Base-by-base conservation (phyloP, 306 rosid genomes). In the Sophora flavescens region DNA sequence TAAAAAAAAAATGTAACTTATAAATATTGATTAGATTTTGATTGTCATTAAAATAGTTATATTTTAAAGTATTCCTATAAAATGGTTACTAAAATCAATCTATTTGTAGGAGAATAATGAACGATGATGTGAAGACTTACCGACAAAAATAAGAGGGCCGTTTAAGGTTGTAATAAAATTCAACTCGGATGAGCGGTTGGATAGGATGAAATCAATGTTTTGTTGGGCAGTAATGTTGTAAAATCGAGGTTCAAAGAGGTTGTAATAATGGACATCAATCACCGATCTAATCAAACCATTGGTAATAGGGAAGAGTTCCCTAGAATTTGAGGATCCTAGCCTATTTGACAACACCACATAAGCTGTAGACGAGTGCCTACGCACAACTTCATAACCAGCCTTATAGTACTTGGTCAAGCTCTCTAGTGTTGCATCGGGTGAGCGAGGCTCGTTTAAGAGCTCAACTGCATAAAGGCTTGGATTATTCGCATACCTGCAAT, bases 221-320 rank as follows among this genome's bases (percentile, higher is more conserved):
- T 93, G 84, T 70, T 90, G 91, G 3, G 58, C 89, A 3, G 76
- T 83, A 84, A 83, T 11, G 82, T 69, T 22, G 17, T 81, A 47
- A 26, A 90, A 89, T 0, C 1, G 1, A 35, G 0, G 53, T n/a
- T 51, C 15, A 71, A 86, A 93, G 45, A 93, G 82, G 81, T 74
- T 89, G 81, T 90, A 90, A 75, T 90, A 93, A 61, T 90, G 97
- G 39, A 88, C 81, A 75, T 93, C 97, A 63, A 93, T 72, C 62
- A 90, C 97, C 5, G 84, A 64, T 15, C 74, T 12, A 30, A 4
- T n/a, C 2, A 86, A 45, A 62, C 89, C 89, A 68, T 12, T 82
- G 18, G 92, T 89, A 6, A 89, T 28, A 7, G 96, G 76, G 69
- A 93, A 86, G 2, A 93, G 81, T 78, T 93, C 96, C 7, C 70